Percentiles rank a stretch among this genome's conserved stretches.
Evolutionary conservation across 139 green algal species (phyloP).

Genomic region (Coccomyxa sp.): DNA sequence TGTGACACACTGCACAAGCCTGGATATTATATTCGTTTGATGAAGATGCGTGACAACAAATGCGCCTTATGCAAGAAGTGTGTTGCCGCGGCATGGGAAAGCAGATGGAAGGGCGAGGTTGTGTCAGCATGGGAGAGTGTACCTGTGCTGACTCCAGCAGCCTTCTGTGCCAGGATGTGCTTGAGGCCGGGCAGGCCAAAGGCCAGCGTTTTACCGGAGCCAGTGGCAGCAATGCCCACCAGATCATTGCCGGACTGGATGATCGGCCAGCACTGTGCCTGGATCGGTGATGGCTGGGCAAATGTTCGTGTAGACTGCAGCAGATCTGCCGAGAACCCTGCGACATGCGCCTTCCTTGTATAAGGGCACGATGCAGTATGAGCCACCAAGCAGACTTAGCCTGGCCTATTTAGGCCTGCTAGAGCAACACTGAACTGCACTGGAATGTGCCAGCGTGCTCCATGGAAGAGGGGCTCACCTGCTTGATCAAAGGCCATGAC

Average conservation of each 20-base stretch:
- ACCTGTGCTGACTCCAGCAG: not conserved
- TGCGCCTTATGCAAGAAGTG: not conserved
- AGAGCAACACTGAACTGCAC: not conserved
- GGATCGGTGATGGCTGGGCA: conserved; percentile 70
- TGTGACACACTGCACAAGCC: not conserved
- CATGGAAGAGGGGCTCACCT: conserved; percentile 1
- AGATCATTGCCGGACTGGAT: conserved; percentile 74
- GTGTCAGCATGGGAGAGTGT: not conserved
- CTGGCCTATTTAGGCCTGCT: not conserved
- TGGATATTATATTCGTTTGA: no score
- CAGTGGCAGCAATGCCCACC: conserved; percentile 85
- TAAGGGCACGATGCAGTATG: not conserved
- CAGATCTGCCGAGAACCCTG: conserved; percentile 57
- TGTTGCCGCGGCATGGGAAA: not conserved
- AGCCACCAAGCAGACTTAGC: not conserved
- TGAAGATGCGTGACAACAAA: not conserved
- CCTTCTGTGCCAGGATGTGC: conserved; percentile 68
- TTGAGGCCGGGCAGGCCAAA: conserved; percentile 81
- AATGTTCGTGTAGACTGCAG: conserved; percentile 68
- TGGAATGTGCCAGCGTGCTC: not conserved
- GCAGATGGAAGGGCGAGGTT: not conserved
- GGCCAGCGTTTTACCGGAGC: conserved; percentile 73
- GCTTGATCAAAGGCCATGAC: conserved; percentile 24
- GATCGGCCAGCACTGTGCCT: conserved; percentile 80
- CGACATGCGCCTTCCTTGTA: conserved; percentile 42